Conservation (phyloP, 805 yeast species). For the Maudiozyma pseudohumilis region DNA sequence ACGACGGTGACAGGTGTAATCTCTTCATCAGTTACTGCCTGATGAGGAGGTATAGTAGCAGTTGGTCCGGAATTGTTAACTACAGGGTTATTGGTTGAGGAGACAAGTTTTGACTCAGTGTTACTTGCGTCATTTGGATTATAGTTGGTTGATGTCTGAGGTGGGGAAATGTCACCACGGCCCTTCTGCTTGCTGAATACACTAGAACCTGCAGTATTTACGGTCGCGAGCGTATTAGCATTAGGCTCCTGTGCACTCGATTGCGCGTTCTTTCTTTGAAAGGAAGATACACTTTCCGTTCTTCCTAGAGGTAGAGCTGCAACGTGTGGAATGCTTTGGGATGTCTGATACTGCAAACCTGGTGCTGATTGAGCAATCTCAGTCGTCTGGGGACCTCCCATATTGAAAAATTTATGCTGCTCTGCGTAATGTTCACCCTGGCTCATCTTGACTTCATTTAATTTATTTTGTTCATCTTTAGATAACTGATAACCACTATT, state of each 20-base stretch:
- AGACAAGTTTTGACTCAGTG: too few relatives aligned
- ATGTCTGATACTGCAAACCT: too few relatives aligned
- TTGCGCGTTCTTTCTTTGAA: slow-evolving; percentile 5
- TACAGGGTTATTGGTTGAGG: not conserved
- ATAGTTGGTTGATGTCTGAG: slow-evolving; percentile 1
- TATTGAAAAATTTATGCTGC: slow-evolving; percentile 3
- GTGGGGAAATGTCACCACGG: not conserved
- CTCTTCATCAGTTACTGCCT: too few relatives aligned
- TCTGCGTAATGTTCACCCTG: slow-evolving; percentile 1
- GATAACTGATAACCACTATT: slow-evolving; percentile 27
- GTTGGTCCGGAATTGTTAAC: not conserved
- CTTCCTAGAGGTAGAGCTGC: slow-evolving; percentile 5
- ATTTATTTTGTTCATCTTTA: slow-evolving; percentile 9
- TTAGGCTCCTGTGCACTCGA: not conserved
- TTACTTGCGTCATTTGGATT: not conserved
- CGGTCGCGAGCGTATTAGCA: slow-evolving; percentile 3
- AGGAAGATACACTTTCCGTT: slow-evolving; percentile 8
- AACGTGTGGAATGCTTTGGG: too few relatives aligned
- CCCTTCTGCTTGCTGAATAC: slow-evolving; percentile 7
- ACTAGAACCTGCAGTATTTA: slow-evolving; percentile 6
- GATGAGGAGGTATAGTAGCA: too few relatives aligned
- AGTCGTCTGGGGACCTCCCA: not conserved
- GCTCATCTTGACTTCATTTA: slow-evolving; percentile 3
- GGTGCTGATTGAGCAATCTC: not conserved
- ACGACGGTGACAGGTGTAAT: slow-evolving; percentile 1